phyloP scores from a whole-genome alignment of 2,329 filamentous ascomycete species.

The Lecanosticta acicola region DNA sequence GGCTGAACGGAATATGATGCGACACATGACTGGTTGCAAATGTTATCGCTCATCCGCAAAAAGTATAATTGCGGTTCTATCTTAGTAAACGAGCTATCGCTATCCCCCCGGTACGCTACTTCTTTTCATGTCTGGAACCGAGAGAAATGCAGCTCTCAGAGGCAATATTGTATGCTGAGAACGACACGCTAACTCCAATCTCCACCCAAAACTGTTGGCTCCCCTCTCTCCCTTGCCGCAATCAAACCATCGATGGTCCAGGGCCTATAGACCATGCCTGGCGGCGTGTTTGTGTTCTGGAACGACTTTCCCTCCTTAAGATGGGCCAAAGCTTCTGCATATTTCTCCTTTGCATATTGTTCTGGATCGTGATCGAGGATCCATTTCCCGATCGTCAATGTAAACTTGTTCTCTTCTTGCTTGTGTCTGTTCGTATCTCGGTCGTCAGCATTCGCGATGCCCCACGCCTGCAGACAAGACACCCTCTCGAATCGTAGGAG shows the following conservation, averaged over 20 bases:
- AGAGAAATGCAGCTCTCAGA: too few species aligned
- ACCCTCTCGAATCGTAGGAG: constrained; percentile 24
- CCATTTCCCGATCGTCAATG: constrained; percentile 3
- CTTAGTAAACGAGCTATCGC: too few species aligned
- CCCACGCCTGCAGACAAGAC: constrained; percentile 16
- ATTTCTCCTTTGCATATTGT: constrained; percentile 5
- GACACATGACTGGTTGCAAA: too few species aligned
- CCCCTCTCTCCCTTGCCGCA: constrained; percentile 1
- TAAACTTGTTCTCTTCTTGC: constrained; percentile 3
- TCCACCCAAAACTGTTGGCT: constrained; percentile 4
- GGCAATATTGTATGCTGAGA: neutral
- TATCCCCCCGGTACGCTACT: too few species aligned
- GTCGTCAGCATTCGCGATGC: constrained; percentile 11
- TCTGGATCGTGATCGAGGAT: constrained; percentile 8
- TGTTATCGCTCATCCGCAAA: too few species aligned
- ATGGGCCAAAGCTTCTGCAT: constrained; percentile 1
- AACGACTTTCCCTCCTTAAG: constrained; percentile 1
- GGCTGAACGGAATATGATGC: too few species aligned
- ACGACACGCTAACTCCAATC: constrained; percentile 7
- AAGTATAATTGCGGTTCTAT: too few species aligned
- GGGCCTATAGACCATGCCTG: constrained; percentile 2
- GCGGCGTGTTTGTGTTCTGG: constrained; percentile 1
- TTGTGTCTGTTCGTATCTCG: constrained; percentile 8
- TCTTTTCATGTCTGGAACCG: too few species aligned
- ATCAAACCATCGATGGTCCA: constrained; percentile 7